Evolutionary conservation across 345 rosid species (phyloP).

Genomic region (Salix dunnii): DNA sequence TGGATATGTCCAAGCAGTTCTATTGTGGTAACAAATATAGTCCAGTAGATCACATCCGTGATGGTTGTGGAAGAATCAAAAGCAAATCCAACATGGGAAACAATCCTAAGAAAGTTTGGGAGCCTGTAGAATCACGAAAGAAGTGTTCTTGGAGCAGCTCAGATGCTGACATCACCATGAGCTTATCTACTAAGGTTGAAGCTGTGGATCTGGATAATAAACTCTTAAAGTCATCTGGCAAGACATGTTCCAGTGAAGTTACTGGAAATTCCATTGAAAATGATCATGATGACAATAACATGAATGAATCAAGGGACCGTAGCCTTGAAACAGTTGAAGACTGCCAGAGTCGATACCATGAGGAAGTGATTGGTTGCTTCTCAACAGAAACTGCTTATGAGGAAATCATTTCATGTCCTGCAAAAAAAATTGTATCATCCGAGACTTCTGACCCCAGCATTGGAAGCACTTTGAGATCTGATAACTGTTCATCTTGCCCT

Average conservation of each 20-base stretch:
- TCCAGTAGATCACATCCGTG: constrained; percentile 48
- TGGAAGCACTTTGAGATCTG: constrained; percentile 66
- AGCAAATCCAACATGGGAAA: constrained; percentile 39
- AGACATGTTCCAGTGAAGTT: constrained; percentile 34
- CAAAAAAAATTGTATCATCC: constrained; percentile 17
- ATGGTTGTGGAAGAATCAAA: constrained; percentile 53
- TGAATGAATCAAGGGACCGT: constrained; percentile 23
- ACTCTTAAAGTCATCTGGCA: constrained; percentile 39
- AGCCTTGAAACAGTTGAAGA: constrained; percentile 27
- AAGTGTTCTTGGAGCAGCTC: constrained; percentile 65
- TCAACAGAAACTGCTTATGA: constrained; percentile 36
- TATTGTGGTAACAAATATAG: constrained; percentile 49
- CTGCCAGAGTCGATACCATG: constrained; percentile 35
- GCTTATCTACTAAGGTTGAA: constrained; percentile 44
- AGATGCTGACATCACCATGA: constrained; percentile 49
- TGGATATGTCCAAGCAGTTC: constrained; percentile 60
- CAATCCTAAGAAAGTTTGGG: constrained; percentile 68
- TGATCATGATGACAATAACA: constrained; percentile 25
- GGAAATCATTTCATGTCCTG: constrained; percentile 33
- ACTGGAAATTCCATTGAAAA: constrained; percentile 40
- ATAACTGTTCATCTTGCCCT: constrained; percentile 81
- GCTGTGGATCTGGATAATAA: constrained; percentile 30
- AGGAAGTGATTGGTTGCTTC: constrained; percentile 31
- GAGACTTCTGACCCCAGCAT: constrained; percentile 40
- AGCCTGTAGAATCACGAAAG: constrained; percentile 63